phyloP scores from a whole-genome alignment of 208 protist genomes.

The Crithidia fasciculata region DNA sequence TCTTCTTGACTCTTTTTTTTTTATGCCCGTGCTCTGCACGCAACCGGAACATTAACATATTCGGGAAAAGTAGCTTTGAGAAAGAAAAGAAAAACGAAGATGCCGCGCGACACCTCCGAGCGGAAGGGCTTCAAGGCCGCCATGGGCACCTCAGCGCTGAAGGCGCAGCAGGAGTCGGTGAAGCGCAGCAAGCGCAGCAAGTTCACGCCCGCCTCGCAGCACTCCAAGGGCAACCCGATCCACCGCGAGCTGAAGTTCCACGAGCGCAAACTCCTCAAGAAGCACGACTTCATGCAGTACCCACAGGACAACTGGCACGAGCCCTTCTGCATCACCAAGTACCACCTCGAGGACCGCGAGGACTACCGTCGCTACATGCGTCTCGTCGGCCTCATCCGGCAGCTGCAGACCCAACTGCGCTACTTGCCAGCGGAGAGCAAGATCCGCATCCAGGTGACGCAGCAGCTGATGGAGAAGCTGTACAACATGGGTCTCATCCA shows the following conservation, averaged over 20 bases:
- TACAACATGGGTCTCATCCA: conserved; percentile 91
- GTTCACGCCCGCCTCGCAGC: conserved; percentile 74
- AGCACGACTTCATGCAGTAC: conserved; percentile 94
- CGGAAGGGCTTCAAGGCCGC: conserved; percentile 56
- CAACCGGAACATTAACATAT: neutral
- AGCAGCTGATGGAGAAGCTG: conserved; percentile 91
- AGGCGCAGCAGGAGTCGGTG: conserved; percentile 56
- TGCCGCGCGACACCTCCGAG: conserved; percentile 72
- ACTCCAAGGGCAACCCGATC: conserved; percentile 84
- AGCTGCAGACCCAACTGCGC: conserved; percentile 88
- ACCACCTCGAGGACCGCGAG: conserved; percentile 92
- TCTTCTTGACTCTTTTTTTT: neutral
- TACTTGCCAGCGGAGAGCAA: conserved; percentile 89
- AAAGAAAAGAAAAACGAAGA: conserved; percentile 12
- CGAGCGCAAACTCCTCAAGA: conserved; percentile 91
- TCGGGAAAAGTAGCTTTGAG: neutral
- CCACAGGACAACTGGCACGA: conserved; percentile 93
- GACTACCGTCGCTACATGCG: conserved; percentile 93
- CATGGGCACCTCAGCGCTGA: conserved; percentile 50
- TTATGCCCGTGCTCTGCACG: neutral
- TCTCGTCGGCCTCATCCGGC: conserved; percentile 84
- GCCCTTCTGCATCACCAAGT: conserved; percentile 92
- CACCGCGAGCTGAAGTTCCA: conserved; percentile 89
- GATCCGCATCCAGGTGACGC: conserved; percentile 90
- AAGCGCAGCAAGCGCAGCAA: conserved; percentile 85